Conservation (phyloP, 768 basidiomycete species). For the Mrakia gelida region DNA sequence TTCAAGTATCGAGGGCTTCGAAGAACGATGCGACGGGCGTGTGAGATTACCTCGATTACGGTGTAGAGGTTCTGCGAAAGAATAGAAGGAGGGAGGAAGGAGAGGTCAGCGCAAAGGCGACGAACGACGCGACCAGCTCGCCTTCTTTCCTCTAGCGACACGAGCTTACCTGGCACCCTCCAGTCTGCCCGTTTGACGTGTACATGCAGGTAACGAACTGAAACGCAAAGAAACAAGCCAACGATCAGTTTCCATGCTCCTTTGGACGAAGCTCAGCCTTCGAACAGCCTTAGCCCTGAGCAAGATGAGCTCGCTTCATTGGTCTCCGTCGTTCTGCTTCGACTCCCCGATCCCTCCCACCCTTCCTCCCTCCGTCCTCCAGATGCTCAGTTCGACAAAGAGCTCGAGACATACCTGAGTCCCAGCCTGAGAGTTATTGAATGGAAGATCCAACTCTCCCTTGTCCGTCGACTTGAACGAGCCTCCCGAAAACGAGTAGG, state of each 20-base stretch:
- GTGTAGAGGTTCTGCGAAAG: background rate
- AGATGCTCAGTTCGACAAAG: too few species aligned
- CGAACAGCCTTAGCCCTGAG: too few species aligned
- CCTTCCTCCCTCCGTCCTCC: too few species aligned
- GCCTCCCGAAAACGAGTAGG: background rate
- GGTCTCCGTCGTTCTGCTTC: background rate
- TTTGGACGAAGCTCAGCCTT: background rate
- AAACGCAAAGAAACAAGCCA: background rate
- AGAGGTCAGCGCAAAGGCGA: background rate
- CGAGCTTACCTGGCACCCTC: background rate
- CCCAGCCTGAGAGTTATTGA: conserved; percentile 6
- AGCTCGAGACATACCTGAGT: background rate
- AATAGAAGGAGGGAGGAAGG: background rate
- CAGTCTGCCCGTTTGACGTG: background rate
- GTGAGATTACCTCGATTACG: background rate
- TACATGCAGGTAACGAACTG: conserved; percentile 6
- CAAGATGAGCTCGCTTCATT: background rate
- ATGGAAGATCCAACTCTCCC: background rate
- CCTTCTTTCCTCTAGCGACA: too few species aligned
- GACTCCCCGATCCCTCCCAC: too few species aligned
- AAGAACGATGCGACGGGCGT: too few species aligned
- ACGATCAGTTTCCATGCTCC: background rate
- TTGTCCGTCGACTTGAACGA: background rate
- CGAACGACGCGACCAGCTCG: background rate
- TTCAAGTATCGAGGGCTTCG: too few species aligned